phyloP scores from a whole-genome alignment of 2,329 filamentous ascomycete genomes.

The Diaporthe vexans region DNA sequence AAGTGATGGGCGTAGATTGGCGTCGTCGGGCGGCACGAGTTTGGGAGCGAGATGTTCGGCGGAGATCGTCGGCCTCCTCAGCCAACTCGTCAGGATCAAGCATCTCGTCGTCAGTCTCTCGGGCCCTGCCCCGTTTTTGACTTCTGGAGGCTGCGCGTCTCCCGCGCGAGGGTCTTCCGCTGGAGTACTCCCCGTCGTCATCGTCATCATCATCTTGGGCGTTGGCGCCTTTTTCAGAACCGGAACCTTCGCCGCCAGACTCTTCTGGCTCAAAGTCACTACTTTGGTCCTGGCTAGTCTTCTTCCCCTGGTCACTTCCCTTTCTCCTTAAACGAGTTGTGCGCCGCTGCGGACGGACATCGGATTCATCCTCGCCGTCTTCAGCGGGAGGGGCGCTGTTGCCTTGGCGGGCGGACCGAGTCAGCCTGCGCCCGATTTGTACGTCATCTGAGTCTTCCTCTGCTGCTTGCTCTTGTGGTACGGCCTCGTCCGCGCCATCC shows the following conservation, averaged over 20 bases:
- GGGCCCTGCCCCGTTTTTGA: conserved; percentile 60
- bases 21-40: conserved; percentile 58
- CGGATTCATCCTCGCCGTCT: conserved; percentile 44
- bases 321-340: conserved; percentile 34
- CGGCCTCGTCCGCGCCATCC: conserved; percentile 50
- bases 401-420: conserved; percentile 42
- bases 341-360: conserved; percentile 37
- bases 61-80: conserved; percentile 75
- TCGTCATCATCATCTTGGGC: conserved; percentile 57
- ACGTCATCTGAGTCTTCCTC: conserved; percentile 56
- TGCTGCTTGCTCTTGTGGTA: conserved; percentile 49
- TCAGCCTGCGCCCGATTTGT: conserved; percentile 34
- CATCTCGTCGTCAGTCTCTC: conserved; percentile 68
- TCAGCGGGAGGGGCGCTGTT: conserved; percentile 47
- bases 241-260: conserved; percentile 66
- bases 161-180: conserved; percentile 65
- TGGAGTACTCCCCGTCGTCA: conserved; percentile 62
- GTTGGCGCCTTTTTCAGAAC: conserved; percentile 49
- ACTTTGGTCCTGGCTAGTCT: conserved; percentile 66
- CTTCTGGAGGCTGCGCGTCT: conserved; percentile 57
- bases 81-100: conserved; percentile 75
- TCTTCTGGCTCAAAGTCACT: conserved; percentile 75
- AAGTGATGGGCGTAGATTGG: conserved; percentile 69
- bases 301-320: conserved; percentile 55
- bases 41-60: conserved; percentile 66